Conservation (phyloP, 1,284 basidiomycete genomes). For the Tilletia indica region DNA sequence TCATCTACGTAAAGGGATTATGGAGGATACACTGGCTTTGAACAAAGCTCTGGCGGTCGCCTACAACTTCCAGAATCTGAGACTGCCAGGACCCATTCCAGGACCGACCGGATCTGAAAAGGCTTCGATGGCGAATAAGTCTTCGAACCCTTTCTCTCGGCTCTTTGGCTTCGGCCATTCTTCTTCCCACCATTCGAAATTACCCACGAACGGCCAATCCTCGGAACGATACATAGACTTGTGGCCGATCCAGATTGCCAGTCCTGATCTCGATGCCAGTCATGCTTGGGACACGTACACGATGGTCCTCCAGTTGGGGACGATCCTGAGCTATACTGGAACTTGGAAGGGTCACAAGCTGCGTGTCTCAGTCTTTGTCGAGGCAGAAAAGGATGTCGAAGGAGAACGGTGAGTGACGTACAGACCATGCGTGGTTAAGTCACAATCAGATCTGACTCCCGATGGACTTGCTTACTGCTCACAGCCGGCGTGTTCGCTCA, state of each 20-base stretch:
- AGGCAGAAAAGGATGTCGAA: constrained; percentile 45
- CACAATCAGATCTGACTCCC: too few species aligned
- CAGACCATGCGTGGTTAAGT: too few species aligned
- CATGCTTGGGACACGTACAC: constrained; percentile 56
- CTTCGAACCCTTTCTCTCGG: not conserved
- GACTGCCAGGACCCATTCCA: constrained; percentile 31
- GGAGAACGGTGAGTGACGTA: constrained; percentile 33
- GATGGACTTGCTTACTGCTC: too few species aligned
- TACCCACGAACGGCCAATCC: constrained; percentile 17
- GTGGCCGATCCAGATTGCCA: constrained; percentile 55
- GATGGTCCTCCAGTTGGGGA: constrained; percentile 55
- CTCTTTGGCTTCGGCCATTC: constrained; percentile 6
- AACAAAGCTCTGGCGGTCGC: constrained; percentile 54
- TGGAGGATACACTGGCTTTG: constrained; percentile 54
- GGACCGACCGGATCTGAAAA: constrained; percentile 19
- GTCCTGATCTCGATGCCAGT: constrained; percentile 36
- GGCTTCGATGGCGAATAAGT: not conserved
- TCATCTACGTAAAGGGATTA: constrained; percentile 34
- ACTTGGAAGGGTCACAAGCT: constrained; percentile 53
- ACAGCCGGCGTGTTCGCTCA: constrained; percentile 39
- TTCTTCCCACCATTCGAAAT: constrained; percentile 17
- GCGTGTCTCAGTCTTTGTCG: constrained; percentile 54
- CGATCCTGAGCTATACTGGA: constrained; percentile 52
- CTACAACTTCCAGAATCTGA: constrained; percentile 50
- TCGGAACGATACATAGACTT: constrained; percentile 48